Conservation (phyloP, 225 moss, liverwort and hornwort species). For the Climacium dendroides region DNA sequence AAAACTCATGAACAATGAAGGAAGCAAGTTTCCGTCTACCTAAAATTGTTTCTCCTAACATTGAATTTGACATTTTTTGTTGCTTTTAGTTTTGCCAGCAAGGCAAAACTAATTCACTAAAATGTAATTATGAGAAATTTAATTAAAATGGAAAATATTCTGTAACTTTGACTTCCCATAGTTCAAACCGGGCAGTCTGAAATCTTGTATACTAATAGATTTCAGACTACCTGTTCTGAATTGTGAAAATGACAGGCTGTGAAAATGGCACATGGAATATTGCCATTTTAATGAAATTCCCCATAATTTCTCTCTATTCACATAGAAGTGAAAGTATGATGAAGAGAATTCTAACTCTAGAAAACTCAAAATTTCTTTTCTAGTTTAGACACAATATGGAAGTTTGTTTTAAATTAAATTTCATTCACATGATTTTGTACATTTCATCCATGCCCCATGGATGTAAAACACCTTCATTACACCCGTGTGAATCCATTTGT, state of each 20-base stretch:
- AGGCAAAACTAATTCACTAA: fast-evolving
- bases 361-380: background rate
- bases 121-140: no score
- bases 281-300: no score
- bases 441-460: background rate
- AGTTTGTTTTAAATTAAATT: background rate
- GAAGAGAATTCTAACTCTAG: background rate
- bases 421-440: background rate
- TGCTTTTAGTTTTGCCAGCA: background rate
- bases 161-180: no score
- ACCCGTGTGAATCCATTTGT: background rate
- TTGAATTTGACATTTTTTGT: fast-evolving
- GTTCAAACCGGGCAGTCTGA: no score
- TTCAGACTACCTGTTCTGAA: no score
- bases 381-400: fast-evolving
- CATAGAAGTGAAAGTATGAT: background rate
- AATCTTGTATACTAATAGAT: no score
- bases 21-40: no score
- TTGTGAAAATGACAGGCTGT: no score
- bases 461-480: no score
- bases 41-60: no score
- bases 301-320: background rate
- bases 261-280: no score
- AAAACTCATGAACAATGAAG: background rate
- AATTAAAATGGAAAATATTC: no score